Conservation (phyloP, 1,284 basidiomycete species). For the Sporisorium exsertum region DNA sequence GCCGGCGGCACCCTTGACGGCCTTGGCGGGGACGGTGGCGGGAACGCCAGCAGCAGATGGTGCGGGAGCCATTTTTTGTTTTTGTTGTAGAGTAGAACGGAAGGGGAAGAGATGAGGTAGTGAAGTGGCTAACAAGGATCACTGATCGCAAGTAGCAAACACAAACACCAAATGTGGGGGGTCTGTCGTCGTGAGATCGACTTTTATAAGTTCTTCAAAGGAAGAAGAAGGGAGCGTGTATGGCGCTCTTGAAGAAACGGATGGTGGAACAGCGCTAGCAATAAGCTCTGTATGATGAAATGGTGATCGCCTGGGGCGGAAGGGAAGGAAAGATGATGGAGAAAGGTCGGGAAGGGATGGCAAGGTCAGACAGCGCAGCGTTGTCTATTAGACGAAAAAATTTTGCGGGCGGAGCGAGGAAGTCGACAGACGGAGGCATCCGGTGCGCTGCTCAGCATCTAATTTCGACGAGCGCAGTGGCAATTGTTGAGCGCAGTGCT, state of each 20-base stretch:
- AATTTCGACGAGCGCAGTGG: slow-evolving; percentile 3
- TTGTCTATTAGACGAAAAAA: slow-evolving; percentile 24
- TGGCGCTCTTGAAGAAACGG: slow-evolving; percentile 15
- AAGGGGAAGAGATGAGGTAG: background rate
- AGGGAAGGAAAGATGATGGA: slow-evolving; percentile 34
- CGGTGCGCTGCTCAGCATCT: slow-evolving; percentile 21
- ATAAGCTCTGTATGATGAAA: slow-evolving; percentile 44
- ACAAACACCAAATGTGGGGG: slow-evolving; percentile 27
- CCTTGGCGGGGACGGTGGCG: slow-evolving; percentile 64
- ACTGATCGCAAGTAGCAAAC: slow-evolving; percentile 23
- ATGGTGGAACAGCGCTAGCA: slow-evolving; percentile 38
- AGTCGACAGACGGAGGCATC: background rate
- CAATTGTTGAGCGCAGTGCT: background rate
- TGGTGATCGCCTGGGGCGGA: slow-evolving; percentile 30
- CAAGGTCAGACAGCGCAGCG: background rate
- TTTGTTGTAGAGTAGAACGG: background rate
- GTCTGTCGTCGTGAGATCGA: slow-evolving; percentile 31
- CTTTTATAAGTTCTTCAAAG: slow-evolving; percentile 36
- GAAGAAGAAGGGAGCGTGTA: slow-evolving; percentile 32
- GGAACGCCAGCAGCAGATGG: slow-evolving; percentile 62
- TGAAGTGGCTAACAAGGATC: slow-evolving; percentile 27
- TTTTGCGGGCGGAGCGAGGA: slow-evolving; percentile 28
- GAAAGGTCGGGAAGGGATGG: slow-evolving; percentile 4
- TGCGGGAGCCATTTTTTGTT: slow-evolving; percentile 53
- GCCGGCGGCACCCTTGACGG: slow-evolving; percentile 64